Conservation (phyloP, 768 basidiomycete genomes). For the Tricholoma terreum region DNA sequence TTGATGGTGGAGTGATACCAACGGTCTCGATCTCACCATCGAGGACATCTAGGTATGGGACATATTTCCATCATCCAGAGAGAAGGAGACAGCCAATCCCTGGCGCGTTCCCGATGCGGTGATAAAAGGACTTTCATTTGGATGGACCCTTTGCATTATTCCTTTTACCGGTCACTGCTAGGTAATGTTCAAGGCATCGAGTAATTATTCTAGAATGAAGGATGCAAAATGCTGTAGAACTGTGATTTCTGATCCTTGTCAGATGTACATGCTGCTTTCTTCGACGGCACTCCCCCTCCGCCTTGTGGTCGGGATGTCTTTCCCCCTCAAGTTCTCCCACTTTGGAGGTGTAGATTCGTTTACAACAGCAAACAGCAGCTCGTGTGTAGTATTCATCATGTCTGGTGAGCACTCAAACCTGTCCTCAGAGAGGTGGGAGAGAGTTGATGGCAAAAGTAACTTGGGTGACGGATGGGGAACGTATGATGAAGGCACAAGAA, state of each 20-base stretch:
- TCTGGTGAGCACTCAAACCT: slow-evolving; percentile 33
- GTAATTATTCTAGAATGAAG: slow-evolving; percentile 9
- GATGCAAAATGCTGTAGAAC: background rate
- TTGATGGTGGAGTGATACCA: slow-evolving; percentile 3
- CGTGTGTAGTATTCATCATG: slow-evolving; percentile 33
- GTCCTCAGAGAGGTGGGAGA: slow-evolving; percentile 31
- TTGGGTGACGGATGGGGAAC: slow-evolving; percentile 41
- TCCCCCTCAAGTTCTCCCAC: slow-evolving; percentile 13
- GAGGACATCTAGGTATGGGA: slow-evolving; percentile 59
- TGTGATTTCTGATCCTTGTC: slow-evolving; percentile 3
- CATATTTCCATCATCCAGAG: slow-evolving; percentile 88
- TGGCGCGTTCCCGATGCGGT: slow-evolving; percentile 51
- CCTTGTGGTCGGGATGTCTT: background rate
- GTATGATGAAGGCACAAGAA: slow-evolving; percentile 50
- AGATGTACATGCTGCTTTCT: slow-evolving; percentile 55
- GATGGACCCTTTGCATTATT: background rate
- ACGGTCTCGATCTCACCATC: slow-evolving; percentile 33
- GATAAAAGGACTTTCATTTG: background rate
- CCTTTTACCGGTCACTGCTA: background rate
- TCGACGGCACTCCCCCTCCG: slow-evolving; percentile 33
- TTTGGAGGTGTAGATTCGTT: slow-evolving; percentile 22
- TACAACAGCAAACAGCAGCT: slow-evolving; percentile 32
- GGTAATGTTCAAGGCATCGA: background rate
- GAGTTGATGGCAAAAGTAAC: slow-evolving; percentile 30
- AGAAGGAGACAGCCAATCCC: slow-evolving; percentile 54